Conservation (phyloP, 257 asterid species). For the Solanum ossicruentum region DNA sequence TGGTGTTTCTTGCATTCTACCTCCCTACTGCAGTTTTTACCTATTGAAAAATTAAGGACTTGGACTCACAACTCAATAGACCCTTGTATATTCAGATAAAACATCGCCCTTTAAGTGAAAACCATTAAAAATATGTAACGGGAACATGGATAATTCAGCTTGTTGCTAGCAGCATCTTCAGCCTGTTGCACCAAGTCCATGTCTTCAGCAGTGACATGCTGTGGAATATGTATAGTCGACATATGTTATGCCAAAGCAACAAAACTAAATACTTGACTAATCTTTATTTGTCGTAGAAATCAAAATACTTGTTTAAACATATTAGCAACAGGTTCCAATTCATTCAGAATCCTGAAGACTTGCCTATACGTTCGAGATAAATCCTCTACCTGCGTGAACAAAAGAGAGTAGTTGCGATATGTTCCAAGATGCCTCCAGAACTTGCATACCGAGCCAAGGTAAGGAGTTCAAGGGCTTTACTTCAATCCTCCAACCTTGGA, state of each 20-base stretch:
- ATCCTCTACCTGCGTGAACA: slow-evolving; percentile 24
- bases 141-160: slow-evolving; percentile 5
- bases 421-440: background rate
- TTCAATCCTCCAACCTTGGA: background rate
- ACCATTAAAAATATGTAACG: background rate
- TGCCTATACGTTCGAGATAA: slow-evolving; percentile 42
- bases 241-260: background rate
- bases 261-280: background rate
- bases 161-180: slow-evolving; percentile 27
- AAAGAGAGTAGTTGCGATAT: background rate
- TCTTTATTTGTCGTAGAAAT: background rate
- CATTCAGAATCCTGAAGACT: slow-evolving; percentile 11
- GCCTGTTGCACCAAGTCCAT: slow-evolving; percentile 30
- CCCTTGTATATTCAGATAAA: background rate
- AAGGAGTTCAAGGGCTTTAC: background rate
- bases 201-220: slow-evolving; percentile 42
- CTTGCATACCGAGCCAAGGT: background rate
- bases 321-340: slow-evolving; percentile 19
- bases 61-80: background rate
- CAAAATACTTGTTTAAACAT: slow-evolving; percentile 28
- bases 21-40: background rate
- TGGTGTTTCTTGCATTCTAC: background rate
- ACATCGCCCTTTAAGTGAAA: background rate
- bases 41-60: background rate
- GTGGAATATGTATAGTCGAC: background rate